Conservation (phyloP, 257 asterid genomes). For the Lycium barbarum region DNA sequence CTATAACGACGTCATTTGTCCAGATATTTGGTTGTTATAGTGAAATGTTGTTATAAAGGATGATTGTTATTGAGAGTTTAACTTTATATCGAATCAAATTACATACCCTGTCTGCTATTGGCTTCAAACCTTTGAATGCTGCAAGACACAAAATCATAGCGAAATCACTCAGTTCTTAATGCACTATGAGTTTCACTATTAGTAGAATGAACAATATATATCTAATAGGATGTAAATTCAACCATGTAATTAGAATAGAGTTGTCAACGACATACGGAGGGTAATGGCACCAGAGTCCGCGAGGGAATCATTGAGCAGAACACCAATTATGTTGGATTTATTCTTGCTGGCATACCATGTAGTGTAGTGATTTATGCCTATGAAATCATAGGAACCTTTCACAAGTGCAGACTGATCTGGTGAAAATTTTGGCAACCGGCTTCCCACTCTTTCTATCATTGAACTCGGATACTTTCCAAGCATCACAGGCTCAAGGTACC, state of each 20-base stretch:
- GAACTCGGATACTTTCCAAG: constrained; percentile 30
- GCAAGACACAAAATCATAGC: constrained; percentile 28
- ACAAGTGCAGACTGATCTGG: constrained; percentile 4
- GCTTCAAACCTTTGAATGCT: constrained; percentile 48
- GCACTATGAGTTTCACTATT: neutral
- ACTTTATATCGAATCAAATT: neutral
- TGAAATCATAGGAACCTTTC: constrained; percentile 36
- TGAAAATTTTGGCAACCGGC: constrained; percentile 24
- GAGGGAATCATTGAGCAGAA: constrained; percentile 59
- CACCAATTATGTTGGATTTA: constrained; percentile 51
- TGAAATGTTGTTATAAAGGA: neutral
- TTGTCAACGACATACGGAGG: constrained; percentile 56
- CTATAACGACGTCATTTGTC: too few relatives aligned
- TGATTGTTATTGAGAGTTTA: neutral
- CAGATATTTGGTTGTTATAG: neutral
- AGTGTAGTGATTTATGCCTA: constrained; percentile 36
- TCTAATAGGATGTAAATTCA: neutral
- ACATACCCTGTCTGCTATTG: constrained; percentile 56
- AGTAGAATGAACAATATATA: neutral
- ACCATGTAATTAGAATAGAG: neutral
- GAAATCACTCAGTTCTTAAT: neutral
- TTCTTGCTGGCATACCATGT: constrained; percentile 39
- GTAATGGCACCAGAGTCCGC: constrained; percentile 68
- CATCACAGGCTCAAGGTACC: constrained; percentile 33
- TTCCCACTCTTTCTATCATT: constrained; percentile 27